Percentiles rank a stretch among this genome's conserved stretches.
phyloP scores from a whole-genome alignment of 1,139 yeast genomes.

The Blastobotrys serpentis region DNA sequence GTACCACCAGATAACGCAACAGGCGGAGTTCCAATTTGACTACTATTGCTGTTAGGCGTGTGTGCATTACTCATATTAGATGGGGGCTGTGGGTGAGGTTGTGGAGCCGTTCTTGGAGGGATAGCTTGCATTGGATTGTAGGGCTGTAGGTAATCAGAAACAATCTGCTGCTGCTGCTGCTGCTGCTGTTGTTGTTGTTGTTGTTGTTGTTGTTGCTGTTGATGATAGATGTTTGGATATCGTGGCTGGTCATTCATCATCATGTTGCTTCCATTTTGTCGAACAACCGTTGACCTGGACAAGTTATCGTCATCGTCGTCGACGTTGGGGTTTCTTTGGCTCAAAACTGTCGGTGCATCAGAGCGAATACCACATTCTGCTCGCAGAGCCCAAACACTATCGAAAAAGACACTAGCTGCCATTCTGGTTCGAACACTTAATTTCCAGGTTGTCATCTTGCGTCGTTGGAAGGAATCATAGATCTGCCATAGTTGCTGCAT shows the following conservation, averaged over 20 bases:
- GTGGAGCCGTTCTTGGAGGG: constrained; percentile 10
- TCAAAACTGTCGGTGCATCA: constrained; percentile 39
- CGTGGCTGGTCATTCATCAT: constrained; percentile 2
- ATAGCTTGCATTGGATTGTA: constrained; percentile 12
- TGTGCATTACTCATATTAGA: constrained; percentile 6
- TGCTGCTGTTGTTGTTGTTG: constrained; percentile 5
- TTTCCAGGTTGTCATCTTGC: constrained; percentile 29
- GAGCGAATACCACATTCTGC: constrained; percentile 69
- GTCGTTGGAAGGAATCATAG: constrained; percentile 54
- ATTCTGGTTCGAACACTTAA: constrained; percentile 72
- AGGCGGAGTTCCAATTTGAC: constrained; percentile 8
- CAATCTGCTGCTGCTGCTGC: background rate
- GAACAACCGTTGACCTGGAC: no score
- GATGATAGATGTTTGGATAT: background rate
- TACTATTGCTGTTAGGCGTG: background rate
- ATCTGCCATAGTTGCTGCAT: constrained; percentile 94
- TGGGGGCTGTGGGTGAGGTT: constrained; percentile 15
- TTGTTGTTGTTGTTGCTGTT: background rate
- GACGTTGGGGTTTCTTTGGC: constrained; percentile 28
- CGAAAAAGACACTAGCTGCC: constrained; percentile 92
- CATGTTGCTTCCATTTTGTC: no score
- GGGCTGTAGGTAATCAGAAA: constrained; percentile 3
- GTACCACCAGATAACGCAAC: constrained; percentile 3
- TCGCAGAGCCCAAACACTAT: constrained; percentile 76
- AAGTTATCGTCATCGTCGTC: constrained; percentile 9